Conservation (phyloP, 768 basidiomycete genomes). For the Gymnopilus dilepis region DNA sequence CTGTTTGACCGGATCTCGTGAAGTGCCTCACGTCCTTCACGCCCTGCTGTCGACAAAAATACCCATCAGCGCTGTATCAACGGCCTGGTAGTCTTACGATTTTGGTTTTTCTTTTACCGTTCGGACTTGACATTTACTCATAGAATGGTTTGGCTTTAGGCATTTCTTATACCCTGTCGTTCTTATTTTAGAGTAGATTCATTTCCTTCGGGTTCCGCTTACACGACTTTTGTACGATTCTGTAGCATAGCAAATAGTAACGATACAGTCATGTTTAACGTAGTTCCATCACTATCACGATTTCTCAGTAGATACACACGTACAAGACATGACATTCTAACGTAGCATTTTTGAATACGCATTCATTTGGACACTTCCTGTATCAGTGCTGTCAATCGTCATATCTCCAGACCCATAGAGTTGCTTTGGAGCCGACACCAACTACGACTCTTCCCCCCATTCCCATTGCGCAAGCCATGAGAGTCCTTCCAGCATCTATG, state of each 20-base stretch:
- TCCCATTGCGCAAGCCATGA: conserved; percentile 50
- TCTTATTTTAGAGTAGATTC: not conserved
- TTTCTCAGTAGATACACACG: no score
- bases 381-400: conserved; percentile 12
- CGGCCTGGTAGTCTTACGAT: not conserved
- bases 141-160: not conserved
- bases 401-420: conserved; percentile 46
- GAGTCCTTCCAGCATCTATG: conserved; percentile 23
- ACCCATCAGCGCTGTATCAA: no score
- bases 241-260: not conserved
- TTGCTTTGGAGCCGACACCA: conserved; percentile 45
- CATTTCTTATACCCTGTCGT: not conserved
- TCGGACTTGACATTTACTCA: not conserved
- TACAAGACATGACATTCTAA: no score
- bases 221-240: not conserved
- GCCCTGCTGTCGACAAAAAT: not conserved
- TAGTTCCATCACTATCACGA: no score
- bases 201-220: not conserved
- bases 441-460: conserved; percentile 46
- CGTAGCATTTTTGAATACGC: no score
- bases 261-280: not conserved
- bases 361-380: not conserved
- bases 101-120: not conserved
- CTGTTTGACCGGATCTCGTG: not conserved
- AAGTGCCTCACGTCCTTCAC: not conserved